A percentile compares a stretch with the other conserved stretches of the same genome.
phyloP scores from a whole-genome alignment of 129 eudicot species.

The Scalesia atractyloides region DNA sequence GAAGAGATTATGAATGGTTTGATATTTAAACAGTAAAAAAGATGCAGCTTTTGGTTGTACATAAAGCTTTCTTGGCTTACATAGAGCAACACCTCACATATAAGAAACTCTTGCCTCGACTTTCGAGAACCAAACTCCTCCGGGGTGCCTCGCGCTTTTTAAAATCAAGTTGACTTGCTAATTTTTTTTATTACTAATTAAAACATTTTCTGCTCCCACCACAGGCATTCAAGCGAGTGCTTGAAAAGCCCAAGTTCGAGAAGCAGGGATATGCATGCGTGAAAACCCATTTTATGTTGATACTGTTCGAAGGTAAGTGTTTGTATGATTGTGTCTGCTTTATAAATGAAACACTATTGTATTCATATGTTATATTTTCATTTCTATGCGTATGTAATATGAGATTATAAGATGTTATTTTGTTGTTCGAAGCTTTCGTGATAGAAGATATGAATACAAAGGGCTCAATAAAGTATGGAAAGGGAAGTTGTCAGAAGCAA shows the following conservation, averaged over 20 bases:
- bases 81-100: not conserved
- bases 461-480: constrained; percentile 99
- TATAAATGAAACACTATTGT: not conserved
- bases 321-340: constrained; percentile 17
- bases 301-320: constrained; percentile 90
- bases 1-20: not conserved
- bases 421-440: constrained; percentile 76
- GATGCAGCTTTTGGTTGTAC: not conserved
- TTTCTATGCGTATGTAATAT: not conserved
- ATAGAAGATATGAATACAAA: constrained; percentile 97
- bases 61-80: not conserved
- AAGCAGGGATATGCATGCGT: constrained; percentile 99
- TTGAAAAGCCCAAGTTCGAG: constrained; percentile 85
- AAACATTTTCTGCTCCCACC: constrained; percentile 10
- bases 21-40: not conserved
- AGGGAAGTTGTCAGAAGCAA: constrained; percentile 94
- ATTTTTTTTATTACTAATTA: constrained; percentile 4
- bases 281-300: constrained; percentile 98
- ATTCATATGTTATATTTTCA: not conserved
- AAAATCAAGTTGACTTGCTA: not conserved
- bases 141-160: not conserved
- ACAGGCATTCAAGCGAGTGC: constrained; percentile 94
- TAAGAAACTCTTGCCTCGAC: not conserved
- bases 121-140: not conserved
- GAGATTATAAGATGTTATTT: constrained; percentile 23